Evolutionary conservation across 1,284 basidiomycete genomes (phyloP).

Genomic region (Microbotryum intermedium): DNA sequence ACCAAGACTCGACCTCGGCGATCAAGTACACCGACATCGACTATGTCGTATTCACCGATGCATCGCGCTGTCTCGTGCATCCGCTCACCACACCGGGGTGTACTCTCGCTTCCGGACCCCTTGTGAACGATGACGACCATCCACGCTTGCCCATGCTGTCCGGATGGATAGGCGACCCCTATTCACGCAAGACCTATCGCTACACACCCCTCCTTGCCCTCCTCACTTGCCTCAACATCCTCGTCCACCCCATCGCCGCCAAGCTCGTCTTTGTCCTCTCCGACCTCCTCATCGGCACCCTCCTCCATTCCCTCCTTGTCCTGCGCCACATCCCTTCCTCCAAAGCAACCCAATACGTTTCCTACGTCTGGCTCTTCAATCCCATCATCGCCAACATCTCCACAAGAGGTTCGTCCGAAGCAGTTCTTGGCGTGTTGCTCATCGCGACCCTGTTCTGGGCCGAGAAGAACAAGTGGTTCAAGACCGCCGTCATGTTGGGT

Average conservation of each 20-base stretch:
- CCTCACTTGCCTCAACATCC: conserved; percentile 67
- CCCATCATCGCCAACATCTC: conserved; percentile 93
- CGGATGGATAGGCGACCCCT: conserved; percentile 56
- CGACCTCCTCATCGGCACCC: conserved; percentile 69
- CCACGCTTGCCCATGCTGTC: neutral
- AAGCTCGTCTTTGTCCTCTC: conserved; percentile 82
- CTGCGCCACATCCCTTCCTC: neutral
- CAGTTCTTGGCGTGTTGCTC: conserved; percentile 71
- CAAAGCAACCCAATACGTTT: conserved; percentile 30
- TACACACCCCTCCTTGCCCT: conserved; percentile 90
- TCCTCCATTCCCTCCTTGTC: conserved; percentile 61
- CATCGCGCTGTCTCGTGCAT: conserved; percentile 56
- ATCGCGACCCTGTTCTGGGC: conserved; percentile 57
- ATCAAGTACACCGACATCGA: conserved; percentile 97
- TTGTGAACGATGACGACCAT: neutral
- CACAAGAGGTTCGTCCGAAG: conserved; percentile 90
- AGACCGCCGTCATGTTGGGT: conserved; percentile 63
- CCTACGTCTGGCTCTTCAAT: conserved; percentile 73
- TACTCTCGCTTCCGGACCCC: neutral
- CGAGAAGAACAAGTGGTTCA: conserved; percentile 41
- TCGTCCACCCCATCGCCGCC: conserved; percentile 72
- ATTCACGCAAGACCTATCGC: conserved; percentile 84
- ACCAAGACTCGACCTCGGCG: conserved; percentile 34
- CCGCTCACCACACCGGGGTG: conserved; percentile 23
- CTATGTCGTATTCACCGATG: conserved; percentile 91